phyloP scores from a whole-genome alignment of 805 yeast genomes.

The Tetrapisispora namnaoensis region DNA sequence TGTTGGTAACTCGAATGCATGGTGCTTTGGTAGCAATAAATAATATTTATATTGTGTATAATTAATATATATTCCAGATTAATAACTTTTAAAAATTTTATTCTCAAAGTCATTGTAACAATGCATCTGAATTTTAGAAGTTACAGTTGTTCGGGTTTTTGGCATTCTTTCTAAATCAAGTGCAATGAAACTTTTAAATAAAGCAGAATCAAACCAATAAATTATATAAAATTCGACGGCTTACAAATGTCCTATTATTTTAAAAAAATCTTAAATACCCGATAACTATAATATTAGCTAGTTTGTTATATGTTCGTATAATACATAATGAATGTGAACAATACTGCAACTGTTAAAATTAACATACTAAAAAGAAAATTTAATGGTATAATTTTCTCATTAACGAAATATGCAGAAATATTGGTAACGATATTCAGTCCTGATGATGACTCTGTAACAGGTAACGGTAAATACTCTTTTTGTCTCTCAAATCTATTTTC shows the following conservation, averaged over 20 bases:
- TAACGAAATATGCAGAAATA: not conserved
- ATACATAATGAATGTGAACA: not conserved
- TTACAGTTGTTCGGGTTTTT: too few relatives aligned
- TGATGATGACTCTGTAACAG: slow-evolving; percentile 8
- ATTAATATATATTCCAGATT: too few relatives aligned
- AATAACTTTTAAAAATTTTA: too few relatives aligned
- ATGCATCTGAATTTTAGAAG: too few relatives aligned
- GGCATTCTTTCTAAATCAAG: too few relatives aligned
- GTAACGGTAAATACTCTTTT: slow-evolving; percentile 12
- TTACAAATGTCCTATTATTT: too few relatives aligned
- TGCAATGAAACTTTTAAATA: too few relatives aligned
- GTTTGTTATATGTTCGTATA: not conserved
- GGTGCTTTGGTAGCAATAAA: slow-evolving; percentile 26
- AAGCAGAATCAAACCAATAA: too few relatives aligned
- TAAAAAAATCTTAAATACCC: not conserved
- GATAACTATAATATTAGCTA: slow-evolving; percentile 9
- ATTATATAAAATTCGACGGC: too few relatives aligned
- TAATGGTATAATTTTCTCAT: not conserved
- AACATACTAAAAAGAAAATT: not conserved
- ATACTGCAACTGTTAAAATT: not conserved
- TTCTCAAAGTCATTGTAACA: too few relatives aligned
- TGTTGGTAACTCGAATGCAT: slow-evolving; percentile 15
- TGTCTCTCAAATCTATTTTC: slow-evolving; percentile 3
- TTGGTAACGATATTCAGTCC: not conserved
- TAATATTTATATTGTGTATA: not conserved